Percentiles rank a stretch among this genome's conserved stretches.
Conservation (phyloP, 768 basidiomycete species). For the Calocera viscosa region DNA sequence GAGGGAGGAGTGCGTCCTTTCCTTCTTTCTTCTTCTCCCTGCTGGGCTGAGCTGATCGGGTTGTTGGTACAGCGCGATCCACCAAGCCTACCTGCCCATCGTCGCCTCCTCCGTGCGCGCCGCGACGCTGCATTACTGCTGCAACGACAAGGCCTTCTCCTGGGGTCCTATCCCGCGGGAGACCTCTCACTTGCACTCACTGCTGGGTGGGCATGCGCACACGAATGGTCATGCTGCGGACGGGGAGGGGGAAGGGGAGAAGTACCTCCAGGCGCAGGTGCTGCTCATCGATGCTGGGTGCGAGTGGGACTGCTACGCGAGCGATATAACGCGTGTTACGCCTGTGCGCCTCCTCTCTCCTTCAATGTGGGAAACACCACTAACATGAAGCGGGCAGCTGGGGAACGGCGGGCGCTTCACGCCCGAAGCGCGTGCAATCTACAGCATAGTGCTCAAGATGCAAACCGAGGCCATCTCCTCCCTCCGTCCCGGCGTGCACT, state of each 20-base stretch:
- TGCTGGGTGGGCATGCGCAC: too few relatives aligned
- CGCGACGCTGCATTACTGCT: slow-evolving; percentile 87
- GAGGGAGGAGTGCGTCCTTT: slow-evolving; percentile 57
- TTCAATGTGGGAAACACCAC: not conserved
- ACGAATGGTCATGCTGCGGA: slow-evolving; percentile 22
- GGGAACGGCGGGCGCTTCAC: slow-evolving; percentile 89
- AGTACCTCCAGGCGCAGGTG: slow-evolving; percentile 35
- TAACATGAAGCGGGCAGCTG: slow-evolving; percentile 41
- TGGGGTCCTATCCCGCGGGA: slow-evolving; percentile 65
- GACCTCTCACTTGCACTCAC: slow-evolving; percentile 46
- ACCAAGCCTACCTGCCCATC: slow-evolving; percentile 87
- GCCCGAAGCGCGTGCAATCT: slow-evolving; percentile 65
- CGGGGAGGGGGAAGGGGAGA: slow-evolving; percentile 50
- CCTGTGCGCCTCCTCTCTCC: slow-evolving; percentile 19
- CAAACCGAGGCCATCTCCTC: slow-evolving; percentile 63
- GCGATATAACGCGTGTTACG: slow-evolving; percentile 42
- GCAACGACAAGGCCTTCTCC: slow-evolving; percentile 75
- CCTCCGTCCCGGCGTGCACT: slow-evolving; percentile 67
- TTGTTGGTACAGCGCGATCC: slow-evolving; percentile 44
- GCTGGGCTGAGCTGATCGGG: not conserved
- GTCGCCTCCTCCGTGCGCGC: slow-evolving; percentile 79
- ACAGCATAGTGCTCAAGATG: slow-evolving; percentile 81
- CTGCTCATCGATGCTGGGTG: slow-evolving; percentile 91
- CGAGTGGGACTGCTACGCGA: slow-evolving; percentile 63
- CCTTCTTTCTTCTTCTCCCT: not conserved